Conservation (phyloP, 202 grass and related monocot genomes). For the Panicum hallii region DNA sequence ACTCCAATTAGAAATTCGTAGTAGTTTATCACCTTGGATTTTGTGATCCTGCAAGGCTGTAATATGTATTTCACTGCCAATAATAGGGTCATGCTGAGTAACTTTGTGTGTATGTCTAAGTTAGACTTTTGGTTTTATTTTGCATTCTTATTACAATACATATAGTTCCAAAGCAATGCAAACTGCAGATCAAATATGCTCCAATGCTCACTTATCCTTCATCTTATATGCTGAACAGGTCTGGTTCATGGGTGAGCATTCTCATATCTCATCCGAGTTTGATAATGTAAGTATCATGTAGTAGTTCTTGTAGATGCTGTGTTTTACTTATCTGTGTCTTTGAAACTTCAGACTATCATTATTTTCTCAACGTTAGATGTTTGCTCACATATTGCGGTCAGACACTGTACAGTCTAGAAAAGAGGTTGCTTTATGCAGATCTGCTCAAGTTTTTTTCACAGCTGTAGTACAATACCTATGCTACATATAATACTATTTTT, state of each 20-base stretch:
- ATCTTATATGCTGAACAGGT: constrained; percentile 57
- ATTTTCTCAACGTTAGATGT: not conserved
- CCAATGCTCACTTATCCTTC: not conserved
- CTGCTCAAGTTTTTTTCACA: constrained; percentile 24
- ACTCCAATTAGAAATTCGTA: not conserved
- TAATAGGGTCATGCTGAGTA: not conserved
- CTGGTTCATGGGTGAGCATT: constrained; percentile 98
- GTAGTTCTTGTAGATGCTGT: constrained; percentile 11
- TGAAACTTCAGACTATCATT: not conserved
- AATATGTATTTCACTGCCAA: not conserved
- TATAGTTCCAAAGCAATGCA: not conserved
- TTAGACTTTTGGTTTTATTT: not conserved
- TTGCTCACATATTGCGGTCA: not conserved
- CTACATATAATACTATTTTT: not conserved
- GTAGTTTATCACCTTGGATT: not conserved
- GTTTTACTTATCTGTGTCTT: constrained; percentile 12
- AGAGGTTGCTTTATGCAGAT: constrained; percentile 18
- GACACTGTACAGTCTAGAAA: constrained; percentile 10
- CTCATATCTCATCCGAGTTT: constrained; percentile 90
- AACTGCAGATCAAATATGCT: not conserved
- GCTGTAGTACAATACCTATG: not conserved
- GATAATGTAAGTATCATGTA: constrained; percentile 72
- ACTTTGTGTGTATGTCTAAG: not conserved
- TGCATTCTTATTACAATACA: constrained; percentile 8
- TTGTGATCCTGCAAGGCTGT: not conserved